Base-by-base conservation (phyloP, 2,329 filamentous ascomycete species). In the Cladosporium austrohemisphaericum region DNA sequence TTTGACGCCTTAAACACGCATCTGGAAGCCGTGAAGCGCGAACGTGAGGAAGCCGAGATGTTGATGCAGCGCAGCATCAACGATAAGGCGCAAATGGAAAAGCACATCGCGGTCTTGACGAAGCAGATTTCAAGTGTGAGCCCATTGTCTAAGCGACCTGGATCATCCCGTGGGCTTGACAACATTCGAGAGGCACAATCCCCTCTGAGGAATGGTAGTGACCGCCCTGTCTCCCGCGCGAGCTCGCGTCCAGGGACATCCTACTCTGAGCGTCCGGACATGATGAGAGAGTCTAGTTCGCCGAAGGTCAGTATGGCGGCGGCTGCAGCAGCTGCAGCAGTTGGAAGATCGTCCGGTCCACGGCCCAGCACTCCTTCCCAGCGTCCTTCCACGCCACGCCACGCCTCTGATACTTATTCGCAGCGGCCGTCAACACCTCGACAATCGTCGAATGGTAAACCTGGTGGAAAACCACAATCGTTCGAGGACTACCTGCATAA, bases 401-500 rank as follows among this genome's bases (percentile, higher is more conserved):
- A 19, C 11, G 13, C 20, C 9, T 45, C 41, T 6, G 22, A 36
- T 3, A 28, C n/a, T 11, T 35, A 14, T 18, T 7, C 18, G 9
- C 37, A 26, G 2, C 41, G 28, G 20, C 41, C 41, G 3, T 45
- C 31, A 13, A 45, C 41, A 14, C 33, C 44, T 13, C 23, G 20
- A 7, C 33, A 47, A 20, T 22, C 23, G 2, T 20, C 32, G 3
- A 31, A 36, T 14, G 4, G 16, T 3, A 36, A 31, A 4, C 13
- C 23, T 13, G 23, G 33, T 23, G 44, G 33, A 2, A 33, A 47
- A 25, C 37, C 47, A 22, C 45, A 52, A 28, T 66, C 63, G 4
- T 67, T 68, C 45, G 64, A 68, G 32, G 61, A 65, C n/a, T 67
- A 67, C 38, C 57, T 67, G 8, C 55, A 59, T n/a, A 57, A 61